Base-by-base conservation (phyloP, 2,329 filamentous ascomycete species). In the Botrytis pseudocinerea region DNA sequence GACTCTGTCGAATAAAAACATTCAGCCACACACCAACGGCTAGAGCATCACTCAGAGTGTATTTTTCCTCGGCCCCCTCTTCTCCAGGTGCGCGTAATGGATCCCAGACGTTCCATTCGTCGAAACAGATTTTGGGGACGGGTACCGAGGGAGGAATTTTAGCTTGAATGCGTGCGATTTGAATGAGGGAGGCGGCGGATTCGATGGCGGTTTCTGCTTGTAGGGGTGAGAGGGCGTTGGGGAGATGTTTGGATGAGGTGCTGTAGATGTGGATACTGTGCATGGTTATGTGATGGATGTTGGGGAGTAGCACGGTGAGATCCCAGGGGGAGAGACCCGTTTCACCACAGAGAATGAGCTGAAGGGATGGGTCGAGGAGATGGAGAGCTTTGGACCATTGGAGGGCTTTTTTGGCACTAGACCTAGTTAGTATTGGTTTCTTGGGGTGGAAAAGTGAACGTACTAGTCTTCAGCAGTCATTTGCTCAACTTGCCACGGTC, bases 21-120 rank as follows among this genome's bases (percentile, higher is more conserved):
- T 91, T 91, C 68, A 91, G 80, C 85, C 88, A 91, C 2, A 90
- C 84, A 0, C 85, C 85, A 0, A 92, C 89, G 2, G 89, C 89
- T 5, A 91, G 82, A 0, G 89, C 89, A 76, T 92, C 89, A 1
- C 87, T 90, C 4, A 91, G 83, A 0, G 88, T 91, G 79, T 92
- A 90, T 71, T 81, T 81, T 77, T 91, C 89, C 80, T 92, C 89
- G 0, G 88, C 90, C 2, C 90, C 90, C 51, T 85, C 81, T 74
- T 90, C 88, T 1, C 90, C 89, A 0, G 88, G 88, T 1, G 89
- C 89, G 6, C 89, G 85, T 32, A 85, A 81, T 0, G 89, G 89
- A 77, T 90, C 88, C 90, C 90, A 92, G 9, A 91, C 89, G 77
- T 92, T 92, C 90, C 90, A 91, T 77, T 92, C 89, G 76, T 92